These are phyloP conservation scores for Talaromyces ruber DNA, from an alignment of 495 filamentous ascomycete species.

Conservation along the genomic window DNA sequence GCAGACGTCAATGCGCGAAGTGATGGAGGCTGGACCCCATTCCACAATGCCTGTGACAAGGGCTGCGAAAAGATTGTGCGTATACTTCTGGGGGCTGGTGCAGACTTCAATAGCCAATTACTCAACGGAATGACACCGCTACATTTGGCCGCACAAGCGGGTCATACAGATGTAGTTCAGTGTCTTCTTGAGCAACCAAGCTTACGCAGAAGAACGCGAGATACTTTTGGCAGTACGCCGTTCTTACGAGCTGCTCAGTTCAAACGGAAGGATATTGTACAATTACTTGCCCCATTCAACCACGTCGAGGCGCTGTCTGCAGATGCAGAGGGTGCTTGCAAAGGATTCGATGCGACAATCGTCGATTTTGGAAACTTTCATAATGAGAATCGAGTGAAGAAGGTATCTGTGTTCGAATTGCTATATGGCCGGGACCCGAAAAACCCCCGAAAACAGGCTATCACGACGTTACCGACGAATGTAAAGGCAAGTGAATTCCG, in stretches of 20 bases:
- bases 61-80: conserved; percentile 40
- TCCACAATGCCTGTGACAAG: conserved; percentile 55
- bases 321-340: conserved; percentile 47
- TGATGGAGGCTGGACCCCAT: conserved; percentile 55
- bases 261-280: conserved; percentile 47
- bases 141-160: conserved; percentile 53
- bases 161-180: conserved; percentile 48
- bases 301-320: conserved; percentile 41
- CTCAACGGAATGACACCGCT: conserved; percentile 55
- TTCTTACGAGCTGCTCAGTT: conserved; percentile 53
- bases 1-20: conserved; percentile 48
- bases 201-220: conserved; percentile 38
- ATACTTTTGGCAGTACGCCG: conserved; percentile 55
- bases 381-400: conserved; percentile 50
- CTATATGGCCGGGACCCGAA: conserved; percentile 53
- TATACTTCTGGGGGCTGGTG: conserved; percentile 39
- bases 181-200: conserved; percentile 39
- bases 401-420: conserved; percentile 48
- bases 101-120: conserved; percentile 46
- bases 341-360: conserved; percentile 57
- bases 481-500: conserved; percentile 49
- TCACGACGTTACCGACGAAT: conserved; percentile 46
- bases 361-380: conserved; percentile 63
- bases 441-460: conserved; percentile 39
- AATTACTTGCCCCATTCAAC: conserved; percentile 46